Evolutionary conservation across 2,329 filamentous ascomycete genomes (phyloP).

Genomic region (Aspergillus sergii): DNA sequence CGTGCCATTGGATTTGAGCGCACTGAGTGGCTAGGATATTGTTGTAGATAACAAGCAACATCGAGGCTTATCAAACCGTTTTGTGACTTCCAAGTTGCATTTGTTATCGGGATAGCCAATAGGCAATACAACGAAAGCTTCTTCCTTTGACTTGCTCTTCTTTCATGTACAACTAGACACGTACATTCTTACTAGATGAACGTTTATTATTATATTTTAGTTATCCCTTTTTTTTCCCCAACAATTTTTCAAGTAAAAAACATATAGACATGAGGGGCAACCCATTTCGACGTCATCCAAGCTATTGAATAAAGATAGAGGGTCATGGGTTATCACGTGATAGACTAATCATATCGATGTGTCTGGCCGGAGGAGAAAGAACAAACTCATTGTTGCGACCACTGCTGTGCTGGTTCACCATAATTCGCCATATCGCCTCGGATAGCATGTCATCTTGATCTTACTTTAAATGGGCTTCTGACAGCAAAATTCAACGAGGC

Average conservation of each 20-base stretch:
- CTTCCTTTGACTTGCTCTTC: neutral
- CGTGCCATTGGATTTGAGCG: constrained; percentile 80
- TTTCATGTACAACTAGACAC: neutral
- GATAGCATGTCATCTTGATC: constrained; percentile 2
- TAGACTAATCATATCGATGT: neutral
- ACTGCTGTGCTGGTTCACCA: constrained; percentile 3
- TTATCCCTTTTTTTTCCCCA: too few species aligned
- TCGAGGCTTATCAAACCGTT: neutral
- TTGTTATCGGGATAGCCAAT: constrained; percentile 5
- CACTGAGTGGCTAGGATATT: constrained; percentile 33
- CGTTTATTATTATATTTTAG: neutral
- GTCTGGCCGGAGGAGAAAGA: neutral
- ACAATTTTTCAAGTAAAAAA: neutral
- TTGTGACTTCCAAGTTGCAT: neutral
- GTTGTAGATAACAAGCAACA: neutral
- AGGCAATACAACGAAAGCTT: constrained; percentile 6
- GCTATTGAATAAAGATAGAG: neutral
- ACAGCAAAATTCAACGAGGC: neutral
- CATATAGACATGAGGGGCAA: neutral
- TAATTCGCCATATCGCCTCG: neutral
- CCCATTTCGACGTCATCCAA: neutral
- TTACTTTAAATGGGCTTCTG: constrained; percentile 1
- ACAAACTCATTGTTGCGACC: neutral
- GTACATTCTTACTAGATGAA: neutral
- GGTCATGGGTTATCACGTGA: neutral